Evolutionary conservation across 139 green algal species (phyloP).

Genomic region (Chlorella sp.): DNA sequence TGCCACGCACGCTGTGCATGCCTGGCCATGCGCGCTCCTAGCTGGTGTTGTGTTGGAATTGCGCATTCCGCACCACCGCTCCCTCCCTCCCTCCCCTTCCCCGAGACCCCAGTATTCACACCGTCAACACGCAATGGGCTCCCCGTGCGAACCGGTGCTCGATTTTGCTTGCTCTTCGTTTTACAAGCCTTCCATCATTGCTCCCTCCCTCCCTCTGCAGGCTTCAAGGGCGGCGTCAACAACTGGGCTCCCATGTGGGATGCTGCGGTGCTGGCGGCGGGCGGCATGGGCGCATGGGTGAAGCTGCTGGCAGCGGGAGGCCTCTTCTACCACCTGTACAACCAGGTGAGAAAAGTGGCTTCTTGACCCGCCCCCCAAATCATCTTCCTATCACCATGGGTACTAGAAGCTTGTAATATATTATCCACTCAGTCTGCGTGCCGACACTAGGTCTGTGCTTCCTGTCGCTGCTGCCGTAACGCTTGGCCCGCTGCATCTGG

Average conservation of each 20-base stretch:
- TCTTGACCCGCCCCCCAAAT: too few relatives aligned
- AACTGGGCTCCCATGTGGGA: slow-evolving; percentile 44
- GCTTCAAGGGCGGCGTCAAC: slow-evolving; percentile 42
- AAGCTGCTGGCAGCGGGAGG: slow-evolving; percentile 74
- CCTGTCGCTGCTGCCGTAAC: too few relatives aligned
- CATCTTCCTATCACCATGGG: too few relatives aligned
- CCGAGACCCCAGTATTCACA: too few relatives aligned
- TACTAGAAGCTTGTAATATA: too few relatives aligned
- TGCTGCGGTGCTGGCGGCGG: slow-evolving; percentile 57
- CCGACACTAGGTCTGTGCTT: too few relatives aligned
- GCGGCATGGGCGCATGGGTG: slow-evolving; percentile 50
- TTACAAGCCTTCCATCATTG: not conserved
- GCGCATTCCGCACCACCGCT: not conserved
- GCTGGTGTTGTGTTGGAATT: too few relatives aligned
- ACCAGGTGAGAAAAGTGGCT: slow-evolving; percentile 63
- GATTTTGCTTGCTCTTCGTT: not conserved
- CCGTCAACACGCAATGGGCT: too few relatives aligned
- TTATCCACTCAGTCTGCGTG: too few relatives aligned
- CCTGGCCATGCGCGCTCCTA: too few relatives aligned
- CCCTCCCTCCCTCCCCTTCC: not conserved
- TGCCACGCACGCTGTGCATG: not conserved
- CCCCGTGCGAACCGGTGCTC: too few relatives aligned
- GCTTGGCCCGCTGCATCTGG: too few relatives aligned
- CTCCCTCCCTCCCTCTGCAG: not conserved
- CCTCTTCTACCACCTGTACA: slow-evolving; percentile 94